Evolutionary conservation across 78 protist species (phyloP).

Genomic region (Parvularia atlantis): DNA sequence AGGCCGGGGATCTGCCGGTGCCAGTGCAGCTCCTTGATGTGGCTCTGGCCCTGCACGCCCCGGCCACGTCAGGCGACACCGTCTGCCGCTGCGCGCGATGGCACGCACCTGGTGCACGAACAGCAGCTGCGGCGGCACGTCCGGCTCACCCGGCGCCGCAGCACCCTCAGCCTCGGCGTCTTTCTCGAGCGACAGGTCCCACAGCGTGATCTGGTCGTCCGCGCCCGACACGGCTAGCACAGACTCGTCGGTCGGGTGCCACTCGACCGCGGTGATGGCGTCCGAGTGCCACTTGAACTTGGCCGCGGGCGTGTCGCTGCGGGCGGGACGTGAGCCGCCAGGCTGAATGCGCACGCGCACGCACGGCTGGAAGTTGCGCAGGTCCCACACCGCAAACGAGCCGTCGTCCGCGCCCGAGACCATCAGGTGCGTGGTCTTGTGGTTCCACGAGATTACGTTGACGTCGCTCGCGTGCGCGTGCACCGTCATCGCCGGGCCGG

Average conservation of each 20-base stretch:
- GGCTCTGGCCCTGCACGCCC: conserved; percentile 62
- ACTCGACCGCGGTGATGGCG: conserved; percentile 81
- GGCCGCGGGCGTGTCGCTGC: conserved; percentile 12
- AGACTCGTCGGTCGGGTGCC: conserved; percentile 78
- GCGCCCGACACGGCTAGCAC: conserved; percentile 69
- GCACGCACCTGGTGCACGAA: conserved; percentile 67
- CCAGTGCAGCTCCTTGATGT: conserved; percentile 88
- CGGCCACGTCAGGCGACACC: too few species aligned
- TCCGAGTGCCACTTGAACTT: conserved; percentile 57
- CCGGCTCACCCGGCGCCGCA: not conserved
- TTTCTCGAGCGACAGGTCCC: conserved; percentile 85
- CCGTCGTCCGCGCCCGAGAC: conserved; percentile 93
- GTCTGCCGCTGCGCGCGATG: not conserved
- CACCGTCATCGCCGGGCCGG: conserved; percentile 30
- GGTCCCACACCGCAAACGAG: conserved; percentile 80
- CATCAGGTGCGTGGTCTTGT: conserved; percentile 34
- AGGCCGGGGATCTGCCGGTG: conserved; percentile 80
- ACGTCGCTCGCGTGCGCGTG: conserved; percentile 63
- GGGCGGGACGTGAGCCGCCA: too few species aligned
- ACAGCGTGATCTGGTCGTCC: conserved; percentile 69
- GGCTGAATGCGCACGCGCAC: not conserved
- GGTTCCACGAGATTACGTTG: conserved; percentile 83
- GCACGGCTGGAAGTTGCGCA: conserved; percentile 48
- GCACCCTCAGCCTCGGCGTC: conserved; percentile 48
- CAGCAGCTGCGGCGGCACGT: conserved; percentile 75